Evolutionary conservation across 1,284 basidiomycete genomes (phyloP).

Genomic region (Marasmius sp.): DNA sequence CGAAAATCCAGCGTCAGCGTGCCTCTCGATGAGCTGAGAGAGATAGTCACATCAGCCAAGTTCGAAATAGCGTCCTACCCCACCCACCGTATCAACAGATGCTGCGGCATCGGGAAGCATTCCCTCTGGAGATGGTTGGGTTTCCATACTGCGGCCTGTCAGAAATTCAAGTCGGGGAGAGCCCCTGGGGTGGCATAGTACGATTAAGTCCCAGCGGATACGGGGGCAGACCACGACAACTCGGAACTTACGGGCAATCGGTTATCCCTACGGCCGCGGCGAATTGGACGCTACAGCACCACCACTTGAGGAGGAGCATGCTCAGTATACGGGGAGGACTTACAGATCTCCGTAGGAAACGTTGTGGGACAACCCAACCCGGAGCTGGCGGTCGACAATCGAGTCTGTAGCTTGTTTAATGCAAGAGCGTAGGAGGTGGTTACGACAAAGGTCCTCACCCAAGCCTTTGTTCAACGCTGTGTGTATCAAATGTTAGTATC

Average conservation of each 20-base stretch:
- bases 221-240: not conserved
- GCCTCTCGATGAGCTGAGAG: constrained; percentile 32
- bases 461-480: not conserved
- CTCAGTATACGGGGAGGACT: constrained; percentile 5
- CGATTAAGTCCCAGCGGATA: not conserved
- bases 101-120: constrained; percentile 29
- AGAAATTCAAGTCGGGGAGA: constrained; percentile 35
- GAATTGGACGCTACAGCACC: constrained; percentile 35
- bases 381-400: not conserved
- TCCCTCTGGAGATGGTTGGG: constrained; percentile 24
- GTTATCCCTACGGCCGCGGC: constrained; percentile 39
- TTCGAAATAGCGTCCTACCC: not conserved
- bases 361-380: constrained; percentile 4
- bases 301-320: not conserved
- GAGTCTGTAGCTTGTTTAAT: not conserved
- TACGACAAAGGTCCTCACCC: not conserved
- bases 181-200: constrained; percentile 15
- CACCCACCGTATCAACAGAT: constrained; percentile 8
- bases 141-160: constrained; percentile 31
- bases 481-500: not conserved
- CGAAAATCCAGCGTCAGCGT: constrained; percentile 39
- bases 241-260: constrained; percentile 25
- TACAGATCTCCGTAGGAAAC: constrained; percentile 41
- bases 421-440: not conserved
- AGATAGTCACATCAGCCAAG: constrained; percentile 20